These are phyloP conservation scores for Gaeumannomyces tritici DNA, from an alignment of 2,329 filamentous ascomycete species.

Conservation along the genomic window DNA sequence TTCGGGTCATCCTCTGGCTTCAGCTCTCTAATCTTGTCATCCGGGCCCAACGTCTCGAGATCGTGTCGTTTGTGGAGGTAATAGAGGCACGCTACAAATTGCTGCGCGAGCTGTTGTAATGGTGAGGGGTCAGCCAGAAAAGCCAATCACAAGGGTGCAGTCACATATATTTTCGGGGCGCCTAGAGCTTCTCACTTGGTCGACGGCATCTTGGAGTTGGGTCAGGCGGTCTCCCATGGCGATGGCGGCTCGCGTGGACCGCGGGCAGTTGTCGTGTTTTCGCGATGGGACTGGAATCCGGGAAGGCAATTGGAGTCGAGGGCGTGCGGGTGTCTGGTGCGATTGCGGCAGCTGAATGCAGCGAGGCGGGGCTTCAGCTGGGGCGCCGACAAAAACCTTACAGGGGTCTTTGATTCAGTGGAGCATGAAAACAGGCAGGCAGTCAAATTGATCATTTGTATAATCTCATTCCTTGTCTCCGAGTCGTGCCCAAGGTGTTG, in stretches of 20 bases:
- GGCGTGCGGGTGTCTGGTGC: too few relatives aligned
- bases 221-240: constrained; percentile 67
- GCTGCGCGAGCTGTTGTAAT: constrained; percentile 47
- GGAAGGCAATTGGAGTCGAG: too few relatives aligned
- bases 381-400: too few relatives aligned
- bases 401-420: background rate
- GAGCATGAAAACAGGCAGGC: too few relatives aligned
- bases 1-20: constrained; percentile 43
- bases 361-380: background rate
- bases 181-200: constrained; percentile 49
- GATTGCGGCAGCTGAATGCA: background rate
- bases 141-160: background rate
- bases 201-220: constrained; percentile 76
- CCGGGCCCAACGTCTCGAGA: constrained; percentile 46
- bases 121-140: constrained; percentile 3
- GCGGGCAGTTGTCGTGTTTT: background rate
- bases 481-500: too few relatives aligned
- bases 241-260: constrained; percentile 10
- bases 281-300: background rate
- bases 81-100: constrained; percentile 58
- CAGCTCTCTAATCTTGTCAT: constrained; percentile 48
- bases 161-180: background rate
- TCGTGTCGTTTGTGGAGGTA: constrained; percentile 62
- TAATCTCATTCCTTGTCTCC: too few relatives aligned
- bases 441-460: background rate